A percentile compares a stretch with the other conserved stretches of the same genome.
Evolutionary conservation across 257 asterid genomes (phyloP).

Genomic region (Solanum piurae): DNA sequence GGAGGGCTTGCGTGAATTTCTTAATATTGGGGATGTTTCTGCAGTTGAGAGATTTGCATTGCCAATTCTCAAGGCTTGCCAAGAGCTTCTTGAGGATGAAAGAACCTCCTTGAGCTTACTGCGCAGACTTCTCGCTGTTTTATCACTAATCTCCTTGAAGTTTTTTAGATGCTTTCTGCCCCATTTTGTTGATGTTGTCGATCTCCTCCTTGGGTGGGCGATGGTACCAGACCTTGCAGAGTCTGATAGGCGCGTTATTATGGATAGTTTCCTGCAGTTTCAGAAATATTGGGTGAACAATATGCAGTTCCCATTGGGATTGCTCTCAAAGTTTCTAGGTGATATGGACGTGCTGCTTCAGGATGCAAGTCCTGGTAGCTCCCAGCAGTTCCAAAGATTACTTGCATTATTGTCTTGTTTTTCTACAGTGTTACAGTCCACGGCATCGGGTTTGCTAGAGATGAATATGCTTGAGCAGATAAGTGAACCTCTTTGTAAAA

Average conservation of each 20-base stretch:
- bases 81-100: constrained; percentile 97
- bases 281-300: constrained; percentile 98
- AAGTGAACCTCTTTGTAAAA: constrained; percentile 70
- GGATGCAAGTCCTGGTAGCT: constrained; percentile 77
- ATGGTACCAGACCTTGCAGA: constrained; percentile 79
- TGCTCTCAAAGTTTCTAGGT: constrained; percentile 87
- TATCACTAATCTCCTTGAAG: constrained; percentile 77
- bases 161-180: constrained; percentile 91
- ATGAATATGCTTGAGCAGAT: constrained; percentile 78
- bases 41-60: constrained; percentile 86
- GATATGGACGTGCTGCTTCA: constrained; percentile 89
- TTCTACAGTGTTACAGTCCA: constrained; percentile 86
- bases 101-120: constrained; percentile 79
- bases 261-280: constrained; percentile 95
- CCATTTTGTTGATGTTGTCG: constrained; percentile 89
- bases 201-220: constrained; percentile 98
- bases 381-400: constrained; percentile 79
- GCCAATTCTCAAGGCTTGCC: constrained; percentile 93
- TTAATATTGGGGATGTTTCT: constrained; percentile 75
- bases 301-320: constrained; percentile 85
- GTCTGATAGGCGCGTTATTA: constrained; percentile 65
- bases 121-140: constrained; percentile 60
- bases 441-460: constrained; percentile 96
- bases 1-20: constrained; percentile 84
- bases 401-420: constrained; percentile 72